Base-by-base conservation (phyloP, 768 basidiomycete genomes). In the Mycena indigotica region DNA sequence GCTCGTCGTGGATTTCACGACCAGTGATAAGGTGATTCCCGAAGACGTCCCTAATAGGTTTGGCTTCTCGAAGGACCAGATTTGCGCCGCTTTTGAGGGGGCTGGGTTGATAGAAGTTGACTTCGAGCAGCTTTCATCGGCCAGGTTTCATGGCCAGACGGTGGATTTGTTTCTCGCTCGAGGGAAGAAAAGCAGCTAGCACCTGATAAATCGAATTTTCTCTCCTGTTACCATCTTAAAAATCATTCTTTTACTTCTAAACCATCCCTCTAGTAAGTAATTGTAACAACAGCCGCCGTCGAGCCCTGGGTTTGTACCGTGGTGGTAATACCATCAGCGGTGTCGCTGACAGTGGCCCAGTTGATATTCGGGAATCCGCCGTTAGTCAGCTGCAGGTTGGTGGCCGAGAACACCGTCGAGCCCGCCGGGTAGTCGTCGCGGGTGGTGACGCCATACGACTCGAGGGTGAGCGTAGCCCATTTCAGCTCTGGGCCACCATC, bases 131-230 rank as follows among this genome's bases (percentile, higher is more conserved):
- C 69, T 73, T 8, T 63, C 71, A 4, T 57, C 61, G 21, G 77
- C 67, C 6, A 74, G 54, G 56, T 64, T 70, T 46, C 63, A 57
- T 29, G 76, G 74, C 12, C 66, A 68, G 29, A 64, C 72, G 17
- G 69, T 78, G 1, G 67, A 75, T 26, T 60, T 86, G n/a, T 89
- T 89, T 70, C 66, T 88, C 23, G 85, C 84, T 1, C 77, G 77
- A 60, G 85, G 83, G 15, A 68, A 70, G 32, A 84, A 77, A 57
- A n/a, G n/a, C n/a, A n/a, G n/a, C n/a, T n/a, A n/a, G n/a, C n/a
- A n/a, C n/a, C n/a, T n/a, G n/a, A n/a, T n/a, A n/a, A n/a, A n/a
- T n/a, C n/a, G n/a, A n/a, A n/a, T n/a, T n/a, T n/a, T n/a, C n/a
- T n/a, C n/a, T n/a, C n/a, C n/a, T n/a, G n/a, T 38, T 38, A n/a